These are phyloP conservation scores for Zalaria sp. DNA, from an alignment of 2,329 filamentous ascomycete genomes.

Conservation along the genomic window DNA sequence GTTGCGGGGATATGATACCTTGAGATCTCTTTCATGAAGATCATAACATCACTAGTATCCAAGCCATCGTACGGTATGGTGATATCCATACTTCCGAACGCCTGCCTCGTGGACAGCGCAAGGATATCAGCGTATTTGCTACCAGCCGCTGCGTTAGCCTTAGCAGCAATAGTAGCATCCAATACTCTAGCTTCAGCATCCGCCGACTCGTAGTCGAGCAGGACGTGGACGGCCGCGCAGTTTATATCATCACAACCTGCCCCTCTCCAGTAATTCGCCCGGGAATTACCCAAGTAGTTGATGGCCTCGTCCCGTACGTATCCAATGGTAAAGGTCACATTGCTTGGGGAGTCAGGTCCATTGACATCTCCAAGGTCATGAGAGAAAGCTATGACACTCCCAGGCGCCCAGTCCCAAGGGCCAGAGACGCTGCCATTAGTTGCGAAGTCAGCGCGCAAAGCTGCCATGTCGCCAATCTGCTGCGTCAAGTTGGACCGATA, in stretches of 20 bases:
- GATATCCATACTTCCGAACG: constrained; percentile 26
- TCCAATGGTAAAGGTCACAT: constrained; percentile 27
- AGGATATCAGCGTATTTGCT: constrained; percentile 28
- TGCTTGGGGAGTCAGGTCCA: constrained; percentile 3
- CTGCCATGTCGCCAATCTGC: no score
- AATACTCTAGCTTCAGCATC: constrained; percentile 17
- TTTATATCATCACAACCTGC: constrained; percentile 18
- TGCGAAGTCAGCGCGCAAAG: no score
- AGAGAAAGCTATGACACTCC: no score
- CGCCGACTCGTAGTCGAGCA: constrained; percentile 25
- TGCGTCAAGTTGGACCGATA: no score
- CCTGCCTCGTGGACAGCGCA: constrained; percentile 25
- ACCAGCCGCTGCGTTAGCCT: constrained; percentile 18
- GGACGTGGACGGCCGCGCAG: constrained; percentile 23
- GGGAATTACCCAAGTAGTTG: constrained; percentile 25
- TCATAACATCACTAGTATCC: constrained; percentile 17
- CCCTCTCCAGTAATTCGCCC: constrained; percentile 25
- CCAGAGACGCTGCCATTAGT: no score
- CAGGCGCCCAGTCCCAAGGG: no score
- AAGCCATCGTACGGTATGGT: constrained; percentile 22
- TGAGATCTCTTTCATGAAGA: constrained; percentile 30
- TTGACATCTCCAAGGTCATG: no score
- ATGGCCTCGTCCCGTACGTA: constrained; percentile 26
- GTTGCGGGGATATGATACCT: no score
- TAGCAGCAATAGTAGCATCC: constrained; percentile 9